Evolutionary conservation across 192 early-diverging fungal species (phyloP).

Genomic region (Umbelopsis ramanniana): DNA sequence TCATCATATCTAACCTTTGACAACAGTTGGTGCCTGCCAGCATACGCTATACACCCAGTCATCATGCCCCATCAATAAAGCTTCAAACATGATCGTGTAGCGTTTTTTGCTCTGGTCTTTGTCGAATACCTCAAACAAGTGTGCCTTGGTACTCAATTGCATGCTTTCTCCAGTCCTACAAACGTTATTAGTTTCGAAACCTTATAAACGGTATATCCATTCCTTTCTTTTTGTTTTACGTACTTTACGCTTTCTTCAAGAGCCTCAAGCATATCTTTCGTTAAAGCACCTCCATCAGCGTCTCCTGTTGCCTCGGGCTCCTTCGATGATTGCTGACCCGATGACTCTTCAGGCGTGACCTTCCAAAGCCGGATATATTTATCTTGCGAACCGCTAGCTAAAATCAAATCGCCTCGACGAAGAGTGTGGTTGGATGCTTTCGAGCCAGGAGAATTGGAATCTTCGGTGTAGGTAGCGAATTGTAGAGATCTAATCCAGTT

Average conservation of each 20-base stretch:
- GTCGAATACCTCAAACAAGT: conserved; percentile 65
- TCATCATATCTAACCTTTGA: conserved; percentile 29
- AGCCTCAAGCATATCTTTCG: conserved; percentile 52
- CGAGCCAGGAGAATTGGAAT: conserved; percentile 19
- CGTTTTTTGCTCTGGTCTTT: conserved; percentile 18
- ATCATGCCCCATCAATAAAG: conserved; percentile 94
- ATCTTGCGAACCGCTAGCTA: conserved; percentile 92
- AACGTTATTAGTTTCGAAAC: not conserved
- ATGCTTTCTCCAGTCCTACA: conserved; percentile 52
- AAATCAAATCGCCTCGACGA: conserved; percentile 75
- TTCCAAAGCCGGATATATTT: conserved; percentile 93
- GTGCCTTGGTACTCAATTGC: conserved; percentile 86
- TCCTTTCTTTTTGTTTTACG: not conserved
- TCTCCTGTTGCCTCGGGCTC: conserved; percentile 4
- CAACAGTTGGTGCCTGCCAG: conserved; percentile 68
- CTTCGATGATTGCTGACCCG: not conserved
- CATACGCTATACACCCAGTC: conserved; percentile 89
- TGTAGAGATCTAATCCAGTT: conserved; percentile 91
- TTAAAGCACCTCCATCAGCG: conserved; percentile 31
- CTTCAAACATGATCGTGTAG: conserved; percentile 80
- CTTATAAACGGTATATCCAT: not conserved
- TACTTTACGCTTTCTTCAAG: conserved; percentile 45
- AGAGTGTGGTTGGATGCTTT: conserved; percentile 53
- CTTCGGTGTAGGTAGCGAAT: conserved; percentile 64
- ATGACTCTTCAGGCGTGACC: conserved; percentile 48